Conservation (phyloP, 345 rosid species). For the Rubroshorea leprosula region DNA sequence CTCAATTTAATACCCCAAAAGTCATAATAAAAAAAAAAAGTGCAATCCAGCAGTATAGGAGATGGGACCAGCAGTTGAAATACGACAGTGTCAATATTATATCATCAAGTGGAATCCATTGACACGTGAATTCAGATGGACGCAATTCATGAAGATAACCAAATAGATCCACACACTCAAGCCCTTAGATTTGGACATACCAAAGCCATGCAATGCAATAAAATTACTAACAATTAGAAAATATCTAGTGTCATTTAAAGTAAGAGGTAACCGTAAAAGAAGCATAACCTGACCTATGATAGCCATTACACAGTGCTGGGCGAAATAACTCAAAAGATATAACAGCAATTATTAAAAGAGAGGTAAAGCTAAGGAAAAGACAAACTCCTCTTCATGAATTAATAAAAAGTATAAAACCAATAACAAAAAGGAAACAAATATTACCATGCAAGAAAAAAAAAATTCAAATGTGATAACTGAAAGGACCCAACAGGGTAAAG, state of each 20-base stretch:
- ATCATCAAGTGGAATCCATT: slow-evolving; percentile 16
- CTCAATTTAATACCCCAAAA: no score
- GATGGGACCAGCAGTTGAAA: slow-evolving; percentile 2
- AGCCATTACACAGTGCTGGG: neutral
- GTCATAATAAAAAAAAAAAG: no score
- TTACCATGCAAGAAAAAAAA: no score
- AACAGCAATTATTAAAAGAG: neutral
- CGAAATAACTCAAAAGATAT: neutral
- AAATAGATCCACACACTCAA: neutral
- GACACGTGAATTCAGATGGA: slow-evolving; percentile 6
- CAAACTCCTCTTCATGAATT: no score
- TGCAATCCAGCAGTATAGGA: no score
- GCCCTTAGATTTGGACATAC: neutral
- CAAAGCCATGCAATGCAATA: neutral
- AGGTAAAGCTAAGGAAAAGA: neutral
- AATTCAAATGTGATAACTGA: neutral
- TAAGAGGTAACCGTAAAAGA: neutral
- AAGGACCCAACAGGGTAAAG: neutral
- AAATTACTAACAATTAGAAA: neutral
- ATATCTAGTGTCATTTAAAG: neutral
- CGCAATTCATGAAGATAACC: slow-evolving; percentile 9
- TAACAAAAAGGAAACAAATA: no score
- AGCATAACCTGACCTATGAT: neutral
- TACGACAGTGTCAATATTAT: neutral
- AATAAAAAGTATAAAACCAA: no score